Percentiles rank a stretch among this genome's conserved stretches.
phyloP scores from a whole-genome alignment of 257 asterid genomes.

The Nicotiana knightiana region DNA sequence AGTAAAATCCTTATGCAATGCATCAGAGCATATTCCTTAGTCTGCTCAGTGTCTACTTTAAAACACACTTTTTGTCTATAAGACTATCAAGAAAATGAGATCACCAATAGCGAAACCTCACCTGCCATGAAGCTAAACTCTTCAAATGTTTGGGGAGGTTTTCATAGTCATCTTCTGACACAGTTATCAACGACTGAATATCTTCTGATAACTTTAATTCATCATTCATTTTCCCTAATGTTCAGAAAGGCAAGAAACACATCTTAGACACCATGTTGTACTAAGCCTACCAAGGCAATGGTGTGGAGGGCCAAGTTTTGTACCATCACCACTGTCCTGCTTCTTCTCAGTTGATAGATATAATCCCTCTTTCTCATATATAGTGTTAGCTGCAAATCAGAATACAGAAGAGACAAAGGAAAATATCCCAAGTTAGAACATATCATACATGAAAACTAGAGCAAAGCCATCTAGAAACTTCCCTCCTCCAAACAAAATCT shows the following conservation, averaged over 20 bases:
- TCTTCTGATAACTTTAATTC: slow-evolving; percentile 25
- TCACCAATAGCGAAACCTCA: slow-evolving; percentile 18
- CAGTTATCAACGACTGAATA: slow-evolving; percentile 27
- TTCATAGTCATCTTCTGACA: slow-evolving; percentile 65
- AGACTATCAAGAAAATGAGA: not conserved
- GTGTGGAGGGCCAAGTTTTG: not conserved
- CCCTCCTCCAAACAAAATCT: not conserved
- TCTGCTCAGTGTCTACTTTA: not conserved
- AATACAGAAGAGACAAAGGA: not conserved
- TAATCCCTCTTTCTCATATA: slow-evolving; percentile 28
- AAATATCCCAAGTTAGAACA: not conserved
- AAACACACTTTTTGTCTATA: not conserved
- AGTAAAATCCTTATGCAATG: not conserved
- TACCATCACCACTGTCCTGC: slow-evolving; percentile 32
- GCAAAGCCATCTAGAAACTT: not conserved
- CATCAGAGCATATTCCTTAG: not conserved
- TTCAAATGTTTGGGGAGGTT: slow-evolving; percentile 70
- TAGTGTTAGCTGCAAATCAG: slow-evolving; percentile 31
- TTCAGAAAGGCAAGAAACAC: slow-evolving; percentile 12
- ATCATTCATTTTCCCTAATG: slow-evolving; percentile 27
- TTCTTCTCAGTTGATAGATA: slow-evolving; percentile 18
- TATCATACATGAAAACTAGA: not conserved
- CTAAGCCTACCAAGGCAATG: not conserved
- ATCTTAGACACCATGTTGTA: slow-evolving; percentile 5
- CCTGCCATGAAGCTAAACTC: slow-evolving; percentile 84